Conservation (phyloP, 1,284 basidiomycete species). For the Apiotrichum porosum region DNA sequence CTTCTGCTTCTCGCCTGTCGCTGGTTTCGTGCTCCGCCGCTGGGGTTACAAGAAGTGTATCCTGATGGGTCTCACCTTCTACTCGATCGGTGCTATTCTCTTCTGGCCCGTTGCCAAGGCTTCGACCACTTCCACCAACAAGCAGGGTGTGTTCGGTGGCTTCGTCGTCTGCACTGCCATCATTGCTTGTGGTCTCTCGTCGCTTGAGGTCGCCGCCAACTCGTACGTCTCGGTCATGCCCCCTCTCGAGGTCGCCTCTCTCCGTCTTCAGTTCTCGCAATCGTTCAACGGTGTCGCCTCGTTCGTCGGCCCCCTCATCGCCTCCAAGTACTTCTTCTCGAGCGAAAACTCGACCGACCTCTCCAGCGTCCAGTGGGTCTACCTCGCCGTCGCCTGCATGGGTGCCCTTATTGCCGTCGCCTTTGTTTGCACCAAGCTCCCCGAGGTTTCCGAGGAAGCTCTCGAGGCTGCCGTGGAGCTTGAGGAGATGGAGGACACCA, state of each 20-base stretch:
- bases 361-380: conserved; percentile 74
- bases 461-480: conserved; percentile 41
- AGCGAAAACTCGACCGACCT: conserved; percentile 60
- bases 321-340: conserved; percentile 67
- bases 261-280: conserved; percentile 74
- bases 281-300: conserved; percentile 75
- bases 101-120: conserved; percentile 72
- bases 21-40: conserved; percentile 46
- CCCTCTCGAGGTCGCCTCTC: conserved; percentile 63
- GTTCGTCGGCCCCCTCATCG: conserved; percentile 74
- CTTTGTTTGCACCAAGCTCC: conserved; percentile 68
- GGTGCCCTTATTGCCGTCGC: conserved; percentile 58
- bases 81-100: conserved; percentile 68
- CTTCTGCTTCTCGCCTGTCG: conserved; percentile 52
- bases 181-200: conserved; percentile 59
- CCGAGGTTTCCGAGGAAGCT: conserved; percentile 60
- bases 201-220: conserved; percentile 60
- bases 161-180: conserved; percentile 65
- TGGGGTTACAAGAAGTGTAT: conserved; percentile 51
- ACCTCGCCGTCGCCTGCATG: conserved; percentile 64
- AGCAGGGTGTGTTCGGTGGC: conserved; percentile 57
- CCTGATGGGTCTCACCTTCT: conserved; percentile 64
- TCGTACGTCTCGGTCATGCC: conserved; percentile 63
- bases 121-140: conserved; percentile 37
- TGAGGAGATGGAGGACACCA: not conserved